Conservation (phyloP, 768 basidiomycete genomes). For the Leccinellum luteum region DNA sequence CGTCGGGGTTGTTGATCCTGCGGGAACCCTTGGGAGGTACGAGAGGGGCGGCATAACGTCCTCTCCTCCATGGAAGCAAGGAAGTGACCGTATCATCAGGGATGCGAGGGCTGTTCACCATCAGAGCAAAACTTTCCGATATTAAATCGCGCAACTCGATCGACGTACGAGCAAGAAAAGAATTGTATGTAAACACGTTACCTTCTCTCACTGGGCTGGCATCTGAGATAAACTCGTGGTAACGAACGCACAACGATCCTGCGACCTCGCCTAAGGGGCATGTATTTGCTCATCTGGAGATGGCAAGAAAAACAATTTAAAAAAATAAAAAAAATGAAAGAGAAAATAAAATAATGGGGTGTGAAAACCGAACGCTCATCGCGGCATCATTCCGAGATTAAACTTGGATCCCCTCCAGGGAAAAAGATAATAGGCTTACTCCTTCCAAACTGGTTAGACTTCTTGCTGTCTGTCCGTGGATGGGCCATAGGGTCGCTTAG, state of each 20-base stretch:
- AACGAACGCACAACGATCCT: constrained; percentile 24
- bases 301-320: constrained; percentile 1
- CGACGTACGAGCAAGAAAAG: constrained; percentile 15
- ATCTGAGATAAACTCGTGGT: constrained; percentile 32
- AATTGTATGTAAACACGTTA: constrained; percentile 1
- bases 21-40: constrained; percentile 14
- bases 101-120: constrained; percentile 5
- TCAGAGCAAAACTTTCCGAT: constrained; percentile 14
- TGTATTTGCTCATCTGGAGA: constrained; percentile 19
- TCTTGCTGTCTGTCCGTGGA: constrained; percentile 15
- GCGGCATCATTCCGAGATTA: constrained; percentile 19
- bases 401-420: constrained; percentile 14
- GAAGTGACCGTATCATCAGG: neutral
- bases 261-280: constrained; percentile 24
- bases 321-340: neutral
- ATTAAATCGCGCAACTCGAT: constrained; percentile 27
- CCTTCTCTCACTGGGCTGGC: constrained; percentile 16
- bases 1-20: neutral
- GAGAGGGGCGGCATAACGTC: neutral
- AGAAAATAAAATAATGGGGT: constrained; percentile 9
- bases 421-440: constrained; percentile 19
- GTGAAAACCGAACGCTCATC: constrained; percentile 16
- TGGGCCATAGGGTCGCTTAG: constrained; percentile 9
- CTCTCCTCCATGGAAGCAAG: constrained; percentile 8
- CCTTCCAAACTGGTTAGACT: constrained; percentile 22